These are phyloP conservation scores for Oldenlandia corymbosa DNA, from an alignment of 257 asterid genomes.

Conservation along the genomic window DNA sequence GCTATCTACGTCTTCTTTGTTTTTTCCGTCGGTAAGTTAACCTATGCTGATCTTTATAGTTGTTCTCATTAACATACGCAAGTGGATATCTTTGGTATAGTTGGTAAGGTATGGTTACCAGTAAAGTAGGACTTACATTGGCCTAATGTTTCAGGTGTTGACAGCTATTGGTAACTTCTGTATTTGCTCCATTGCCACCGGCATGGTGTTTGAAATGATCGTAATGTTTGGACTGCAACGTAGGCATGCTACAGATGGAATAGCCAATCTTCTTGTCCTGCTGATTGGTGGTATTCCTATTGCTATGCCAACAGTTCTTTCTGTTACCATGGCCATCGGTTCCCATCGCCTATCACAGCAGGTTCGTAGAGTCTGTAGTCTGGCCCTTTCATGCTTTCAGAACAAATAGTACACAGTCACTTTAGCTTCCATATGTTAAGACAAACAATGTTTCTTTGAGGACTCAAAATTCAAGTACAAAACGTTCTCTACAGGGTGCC, in stretches of 20 bases:
- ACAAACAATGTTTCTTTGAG: neutral
- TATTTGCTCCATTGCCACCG: constrained; percentile 37
- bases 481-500: constrained; percentile 29
- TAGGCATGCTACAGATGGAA: constrained; percentile 19
- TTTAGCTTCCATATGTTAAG: neutral
- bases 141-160: constrained; percentile 26
- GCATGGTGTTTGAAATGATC: constrained; percentile 30
- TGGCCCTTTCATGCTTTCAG: neutral
- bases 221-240: constrained; percentile 26
- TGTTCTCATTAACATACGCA: too few species aligned
- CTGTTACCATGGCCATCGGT: constrained; percentile 41
- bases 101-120: neutral
- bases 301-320: constrained; percentile 41
- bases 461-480: constrained; percentile 4
- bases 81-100: too few species aligned
- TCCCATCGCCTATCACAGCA: constrained; percentile 38
- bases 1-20: neutral
- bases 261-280: constrained; percentile 37
- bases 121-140: neutral
- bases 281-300: constrained; percentile 39
- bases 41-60: too few species aligned
- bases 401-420: neutral
- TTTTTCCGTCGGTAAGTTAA: neutral
- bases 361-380: constrained; percentile 9
- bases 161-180: constrained; percentile 38